Percentiles rank a stretch among this genome's conserved stretches.
These are phyloP conservation scores for Sindora glabra DNA, from an alignment of 306 rosid genomes.

Conservation along the genomic window DNA sequence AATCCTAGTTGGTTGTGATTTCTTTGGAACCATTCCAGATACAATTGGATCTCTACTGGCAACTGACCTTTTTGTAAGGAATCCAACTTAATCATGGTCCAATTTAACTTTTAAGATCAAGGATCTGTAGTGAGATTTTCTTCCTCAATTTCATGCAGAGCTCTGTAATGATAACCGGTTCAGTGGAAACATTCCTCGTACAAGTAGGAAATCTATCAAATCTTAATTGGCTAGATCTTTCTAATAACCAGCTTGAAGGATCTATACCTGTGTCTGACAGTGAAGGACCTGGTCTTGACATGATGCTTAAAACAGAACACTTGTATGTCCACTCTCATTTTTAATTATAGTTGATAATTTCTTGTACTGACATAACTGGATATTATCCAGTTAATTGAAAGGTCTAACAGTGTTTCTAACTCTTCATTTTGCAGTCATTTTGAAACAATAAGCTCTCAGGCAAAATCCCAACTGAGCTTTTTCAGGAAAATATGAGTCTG, in stretches of 20 bases:
- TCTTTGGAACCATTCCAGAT: slow-evolving; percentile 34
- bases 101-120: neutral
- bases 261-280: slow-evolving; percentile 33
- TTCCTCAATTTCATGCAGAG: slow-evolving; percentile 28
- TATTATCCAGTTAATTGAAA: slow-evolving; percentile 8
- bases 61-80: slow-evolving; percentile 30
- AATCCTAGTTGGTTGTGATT: slow-evolving; percentile 33
- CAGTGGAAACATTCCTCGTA: slow-evolving; percentile 34
- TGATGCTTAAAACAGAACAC: slow-evolving; percentile 31
- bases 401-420: slow-evolving; percentile 5
- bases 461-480: neutral
- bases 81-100: neutral
- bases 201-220: slow-evolving; percentile 42
- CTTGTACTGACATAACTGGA: neutral
- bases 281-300: slow-evolving; percentile 35
- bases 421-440: slow-evolving; percentile 45
- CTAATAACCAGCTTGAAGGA: slow-evolving; percentile 39
- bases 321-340: slow-evolving; percentile 29
- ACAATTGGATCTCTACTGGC: slow-evolving; percentile 23
- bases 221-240: slow-evolving; percentile 40
- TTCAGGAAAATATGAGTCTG: neutral
- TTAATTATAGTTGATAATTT: slow-evolving; percentile 1
- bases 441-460: neutral
- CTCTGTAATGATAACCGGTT: slow-evolving; percentile 34
- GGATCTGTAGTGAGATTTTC: neutral